Conservation (phyloP, 805 yeast genomes). For the Candida corydali region DNA sequence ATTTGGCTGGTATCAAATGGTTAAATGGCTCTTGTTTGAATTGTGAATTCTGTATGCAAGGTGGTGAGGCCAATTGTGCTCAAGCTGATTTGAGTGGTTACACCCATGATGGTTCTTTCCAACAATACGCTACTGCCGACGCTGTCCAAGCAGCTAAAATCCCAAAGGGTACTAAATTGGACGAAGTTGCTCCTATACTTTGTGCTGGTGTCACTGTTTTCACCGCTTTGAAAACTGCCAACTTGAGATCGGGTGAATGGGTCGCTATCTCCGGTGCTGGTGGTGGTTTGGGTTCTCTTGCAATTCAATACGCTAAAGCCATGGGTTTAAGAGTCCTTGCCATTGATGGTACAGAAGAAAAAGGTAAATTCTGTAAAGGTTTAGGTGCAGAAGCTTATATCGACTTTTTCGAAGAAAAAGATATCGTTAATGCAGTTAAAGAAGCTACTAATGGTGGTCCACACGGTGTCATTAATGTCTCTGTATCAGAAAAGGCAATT, state of each 20-base stretch:
- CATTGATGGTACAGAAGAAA: conserved; percentile 73
- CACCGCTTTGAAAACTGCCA: conserved; percentile 63
- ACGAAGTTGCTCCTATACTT: conserved; percentile 57
- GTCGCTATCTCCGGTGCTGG: conserved; percentile 75
- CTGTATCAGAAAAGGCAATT: conserved; percentile 51
- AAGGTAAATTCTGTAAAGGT: conserved; percentile 49
- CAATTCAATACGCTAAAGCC: conserved; percentile 71
- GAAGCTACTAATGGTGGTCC: conserved; percentile 59
- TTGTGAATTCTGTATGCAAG: conserved; percentile 40
- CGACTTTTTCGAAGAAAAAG: conserved; percentile 51
- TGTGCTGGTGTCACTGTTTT: conserved; percentile 69
- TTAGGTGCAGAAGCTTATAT: conserved; percentile 64
- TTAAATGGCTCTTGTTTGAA: conserved; percentile 41
- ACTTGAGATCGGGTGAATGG: conserved; percentile 62
- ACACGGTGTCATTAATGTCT: conserved; percentile 46
- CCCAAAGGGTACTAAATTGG: conserved; percentile 52
- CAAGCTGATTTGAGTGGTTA: conserved; percentile 69
- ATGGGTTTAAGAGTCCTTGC: conserved; percentile 68
- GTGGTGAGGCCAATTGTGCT: conserved; percentile 53
- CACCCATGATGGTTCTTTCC: conserved; percentile 71
- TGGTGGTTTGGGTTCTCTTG: conserved; percentile 77
- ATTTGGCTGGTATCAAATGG: conserved; percentile 44
- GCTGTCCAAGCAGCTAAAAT: conserved; percentile 61
- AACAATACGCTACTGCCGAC: conserved; percentile 62
- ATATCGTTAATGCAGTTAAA: conserved; percentile 41